Percentiles rank a stretch among this genome's conserved stretches.
phyloP scores from a whole-genome alignment of 179 eudicot species.

The Dionaea muscipula region DNA sequence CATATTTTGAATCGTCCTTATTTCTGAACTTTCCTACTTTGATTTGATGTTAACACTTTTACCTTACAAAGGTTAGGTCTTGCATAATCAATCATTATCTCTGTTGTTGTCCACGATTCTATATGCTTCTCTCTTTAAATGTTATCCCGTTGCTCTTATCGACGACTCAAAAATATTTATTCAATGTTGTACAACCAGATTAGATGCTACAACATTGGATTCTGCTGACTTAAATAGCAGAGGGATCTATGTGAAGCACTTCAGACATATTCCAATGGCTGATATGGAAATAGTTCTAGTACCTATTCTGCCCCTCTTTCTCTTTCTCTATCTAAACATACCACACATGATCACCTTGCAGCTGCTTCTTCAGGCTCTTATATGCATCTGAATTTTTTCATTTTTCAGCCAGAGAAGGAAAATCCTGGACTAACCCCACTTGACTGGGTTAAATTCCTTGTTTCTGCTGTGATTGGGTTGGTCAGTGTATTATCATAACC shows the following conservation, averaged over 20 bases:
- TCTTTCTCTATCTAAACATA: neutral
- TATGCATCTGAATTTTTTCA: neutral
- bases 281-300: slow-evolving; percentile 96
- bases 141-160: neutral
- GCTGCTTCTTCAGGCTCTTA: neutral
- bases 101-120: no score
- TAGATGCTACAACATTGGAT: no score
- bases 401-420: slow-evolving; percentile 18
- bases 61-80: no score
- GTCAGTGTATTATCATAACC: slow-evolving; percentile 23
- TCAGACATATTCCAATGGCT: slow-evolving; percentile 96
- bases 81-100: no score
- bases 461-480: slow-evolving; percentile 80
- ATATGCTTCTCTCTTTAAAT: no score
- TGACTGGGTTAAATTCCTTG: slow-evolving; percentile 84
- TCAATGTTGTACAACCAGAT: neutral
- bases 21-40: no score
- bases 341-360: slow-evolving; percentile 3
- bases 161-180: neutral
- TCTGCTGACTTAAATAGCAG: slow-evolving; percentile 12
- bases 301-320: slow-evolving; percentile 17
- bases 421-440: slow-evolving; percentile 84
- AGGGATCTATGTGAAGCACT: slow-evolving; percentile 86
- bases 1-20: no score
- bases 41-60: no score